These are phyloP conservation scores for Oryza meyeriana DNA, from an alignment of 176 grass and related monocot species.

Conservation along the genomic window DNA sequence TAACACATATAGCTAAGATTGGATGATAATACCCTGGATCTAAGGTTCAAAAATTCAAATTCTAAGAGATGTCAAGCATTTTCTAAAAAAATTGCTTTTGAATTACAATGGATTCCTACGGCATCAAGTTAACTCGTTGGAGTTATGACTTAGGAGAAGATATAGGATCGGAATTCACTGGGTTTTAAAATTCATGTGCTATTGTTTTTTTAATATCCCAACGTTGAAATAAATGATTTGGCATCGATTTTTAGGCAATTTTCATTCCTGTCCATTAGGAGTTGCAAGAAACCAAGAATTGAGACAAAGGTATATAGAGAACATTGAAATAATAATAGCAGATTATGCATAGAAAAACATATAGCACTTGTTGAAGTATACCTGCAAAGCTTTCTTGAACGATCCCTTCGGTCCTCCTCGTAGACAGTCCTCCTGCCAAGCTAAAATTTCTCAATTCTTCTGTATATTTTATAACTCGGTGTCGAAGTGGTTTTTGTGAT, in stretches of 20 bases:
- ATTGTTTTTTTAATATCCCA: not conserved
- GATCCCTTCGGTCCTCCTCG: not conserved
- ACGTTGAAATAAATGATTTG: not conserved
- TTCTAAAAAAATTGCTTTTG: not conserved
- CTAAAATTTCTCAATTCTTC: not conserved
- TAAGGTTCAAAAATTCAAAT: not conserved
- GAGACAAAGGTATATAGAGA: not conserved
- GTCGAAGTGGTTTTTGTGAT: not conserved
- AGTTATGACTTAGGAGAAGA: not conserved
- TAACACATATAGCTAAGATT: too few relatives aligned
- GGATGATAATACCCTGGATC: too few relatives aligned
- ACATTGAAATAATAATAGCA: not conserved
- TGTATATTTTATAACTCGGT: not conserved
- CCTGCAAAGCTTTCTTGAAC: not conserved
- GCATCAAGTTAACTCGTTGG: not conserved
- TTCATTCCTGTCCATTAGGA: not conserved
- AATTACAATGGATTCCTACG: not conserved
- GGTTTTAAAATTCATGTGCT: not conserved
- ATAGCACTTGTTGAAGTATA: not conserved
- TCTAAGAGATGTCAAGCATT: not conserved
- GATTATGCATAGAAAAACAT: not conserved
- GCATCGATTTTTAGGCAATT: not conserved
- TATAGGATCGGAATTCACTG: not conserved
- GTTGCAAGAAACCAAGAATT: not conserved
- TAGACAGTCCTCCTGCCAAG: too few relatives aligned